Conservation (phyloP, 257 asterid species). For the Datura wrightii region DNA sequence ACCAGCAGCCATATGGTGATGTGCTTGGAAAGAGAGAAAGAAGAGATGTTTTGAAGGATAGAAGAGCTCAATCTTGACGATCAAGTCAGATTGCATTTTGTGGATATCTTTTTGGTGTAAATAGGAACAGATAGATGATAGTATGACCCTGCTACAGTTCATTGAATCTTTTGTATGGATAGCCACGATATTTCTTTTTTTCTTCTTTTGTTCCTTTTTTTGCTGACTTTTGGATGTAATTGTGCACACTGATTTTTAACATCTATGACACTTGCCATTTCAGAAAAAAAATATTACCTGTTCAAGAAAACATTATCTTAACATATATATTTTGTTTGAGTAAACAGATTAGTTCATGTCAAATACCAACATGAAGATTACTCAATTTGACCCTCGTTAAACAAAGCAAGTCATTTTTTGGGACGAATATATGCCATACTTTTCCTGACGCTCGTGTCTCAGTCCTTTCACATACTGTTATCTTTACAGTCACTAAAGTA, state of each 20-base stretch:
- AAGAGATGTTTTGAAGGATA: background rate
- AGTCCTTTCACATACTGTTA: background rate
- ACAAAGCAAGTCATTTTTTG: background rate
- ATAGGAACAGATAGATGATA: background rate
- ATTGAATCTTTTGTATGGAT: background rate
- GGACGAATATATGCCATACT: background rate
- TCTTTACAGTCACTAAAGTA: slow-evolving; percentile 21
- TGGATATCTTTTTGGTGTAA: background rate
- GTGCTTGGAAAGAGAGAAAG: slow-evolving; percentile 10
- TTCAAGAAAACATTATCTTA: background rate
- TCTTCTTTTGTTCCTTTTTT: background rate
- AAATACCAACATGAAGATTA: slow-evolving; percentile 3
- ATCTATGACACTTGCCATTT: background rate
- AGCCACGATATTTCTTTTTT: background rate
- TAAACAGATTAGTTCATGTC: background rate
- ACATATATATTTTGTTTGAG: background rate
- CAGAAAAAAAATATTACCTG: background rate
- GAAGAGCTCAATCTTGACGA: background rate
- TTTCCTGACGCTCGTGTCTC: slow-evolving; percentile 9
- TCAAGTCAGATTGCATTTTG: background rate
- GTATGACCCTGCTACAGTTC: background rate
- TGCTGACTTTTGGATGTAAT: background rate
- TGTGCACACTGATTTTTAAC: background rate
- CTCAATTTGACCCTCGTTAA: background rate
- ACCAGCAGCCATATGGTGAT: background rate